Base-by-base conservation (phyloP, 2,329 filamentous ascomycete genomes). In the Pyrenophora teres region DNA sequence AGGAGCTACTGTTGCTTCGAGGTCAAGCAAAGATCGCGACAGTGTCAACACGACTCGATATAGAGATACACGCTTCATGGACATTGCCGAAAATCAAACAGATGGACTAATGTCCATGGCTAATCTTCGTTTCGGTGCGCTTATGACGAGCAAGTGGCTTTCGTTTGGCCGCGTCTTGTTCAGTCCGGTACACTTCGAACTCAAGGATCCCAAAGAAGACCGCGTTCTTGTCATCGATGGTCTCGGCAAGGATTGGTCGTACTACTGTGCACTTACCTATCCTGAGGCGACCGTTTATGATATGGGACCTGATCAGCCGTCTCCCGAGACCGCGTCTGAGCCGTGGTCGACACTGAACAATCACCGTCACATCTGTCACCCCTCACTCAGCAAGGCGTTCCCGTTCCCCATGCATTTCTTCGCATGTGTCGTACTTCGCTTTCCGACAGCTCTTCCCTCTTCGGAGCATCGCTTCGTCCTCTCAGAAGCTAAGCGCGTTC, bases 191-290 rank as follows among this genome's bases (percentile, higher is more conserved):
- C 84, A 90, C 21, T 87, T 90, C 39, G 86, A 90, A 59, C 80
- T 92, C 18, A 75, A 83, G 33, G 76, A 83, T 15, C 76, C 80
- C 0, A 79, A 68, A 71, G 74, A 87, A 80, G 76, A 83, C 76
- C 47, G 87, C 78, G 84, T 94, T 21, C 80, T 94, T 3, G 87
- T 94, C 15, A 81, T 94, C 50, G 90, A 94, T 74, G 90, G 90
- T 4, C 84, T 94, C 25, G 90, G 90, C n/a, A 92, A 92, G 65
- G 90, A 94, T 67, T 94, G 90, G 90, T 92, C 89, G 0, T 92
- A 90, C 70, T 93, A 92, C 62, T 89, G 89, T 16, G 88, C 90
- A 6, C 85, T 92, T 67, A 91, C 88, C 1, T 93, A 93, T 59
- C 87, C 88, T 0, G 80, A 80, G 0, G 87, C 87, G 0, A 87